Evolutionary conservation across 2,329 filamentous ascomycete genomes (phyloP), one percentile per base, ranked within the genome.

Genomic region (Dryadomyces sulphureus): DNA sequence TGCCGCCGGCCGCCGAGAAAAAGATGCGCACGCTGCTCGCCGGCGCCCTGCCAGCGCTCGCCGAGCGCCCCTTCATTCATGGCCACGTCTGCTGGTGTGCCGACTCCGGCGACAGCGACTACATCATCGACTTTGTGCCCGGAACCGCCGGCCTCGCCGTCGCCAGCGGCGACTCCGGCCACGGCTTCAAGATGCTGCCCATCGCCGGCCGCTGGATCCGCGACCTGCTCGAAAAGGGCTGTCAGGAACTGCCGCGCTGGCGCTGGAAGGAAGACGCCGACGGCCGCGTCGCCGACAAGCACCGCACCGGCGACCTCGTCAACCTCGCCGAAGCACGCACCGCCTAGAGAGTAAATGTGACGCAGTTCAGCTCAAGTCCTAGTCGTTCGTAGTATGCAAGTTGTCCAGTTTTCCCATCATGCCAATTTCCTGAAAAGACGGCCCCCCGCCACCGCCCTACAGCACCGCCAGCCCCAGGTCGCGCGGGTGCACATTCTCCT

Each of bases 181-280:
- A 80, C 53, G 73, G 69, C 0, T 78, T 78, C 57, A 79, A 79
- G 58, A 76, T 79, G 71, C 65, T 79, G 42, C 75, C 74, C 0
- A 64, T 77, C 21, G 61, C 75, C n/a, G 75, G 76, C 0, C 56
- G 60, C n/a, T 79, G 71, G 65, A 66, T 77, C 2, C 62, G 58
- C 38, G 61, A 67, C 11, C 52, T 78, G 5, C 43, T 79, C 0
- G 60, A 64, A 20, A 59, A 63, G 2, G 59, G 62, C 0, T 54
- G 59, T 35, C 73, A 78, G 56, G 56, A 55, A 1, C 56, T 67
- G 17, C 44, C 55, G 3, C 58, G 70, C 22, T 78, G 73, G 73
- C 56, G 63, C 17, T 78, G 73, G 73, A 75, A 72, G 58, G 54
- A 58, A 2, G 51, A 48, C 1, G 40, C 20, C 1, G 44, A 45